Base-by-base conservation (phyloP, 176 grass and related monocot species). In the Oryza meridionalis region DNA sequence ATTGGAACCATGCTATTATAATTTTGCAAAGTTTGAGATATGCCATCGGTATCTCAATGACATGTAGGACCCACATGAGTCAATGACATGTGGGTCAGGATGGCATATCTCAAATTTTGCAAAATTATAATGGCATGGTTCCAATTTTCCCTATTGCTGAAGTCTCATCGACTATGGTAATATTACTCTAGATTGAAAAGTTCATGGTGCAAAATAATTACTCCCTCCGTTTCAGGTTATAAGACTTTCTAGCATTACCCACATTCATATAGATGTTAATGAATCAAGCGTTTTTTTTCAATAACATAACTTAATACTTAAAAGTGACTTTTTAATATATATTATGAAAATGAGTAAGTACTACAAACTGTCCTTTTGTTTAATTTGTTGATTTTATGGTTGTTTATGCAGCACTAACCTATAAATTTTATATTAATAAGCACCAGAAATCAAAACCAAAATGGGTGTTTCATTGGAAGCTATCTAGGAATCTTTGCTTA, bases 401-500 rank as follows among this genome's bases (percentile, higher is more conserved):
- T 19, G 32, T 68, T 8, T 50, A 35, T 38, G 4, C 67, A 69
- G 9, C 15, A 16, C 7, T 43, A 15, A 19, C 49, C 16, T 4
- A 3, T 12, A 69, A 2, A 43, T 58, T 69, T 68, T 69, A 55
- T 77, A 46, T 33, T 24, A 33, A 62, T 24, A 33, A 62, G 6
- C 9, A 61, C 3, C 11, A 7, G 15, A 75, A 70, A 72, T 71
- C 12, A 50, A 50, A 64, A 29, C 4, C 27, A 38, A 78, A 74
- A 22, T 10, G 63, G 75, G 21, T 64, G 72, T 21, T 85, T 87
- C 22, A 75, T 78, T 86, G 82, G 84, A 58, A 58, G 17, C 17
- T 58, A 21, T 58, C 17, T 58, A 58, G 53, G 53, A 91, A 89
- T 92, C 88, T 88, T 71, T 73, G 85, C 27, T 92, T 90, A 92